A percentile compares a stretch with the other conserved stretches of the same genome.
phyloP scores from a whole-genome alignment of 2,329 filamentous ascomycete genomes.

The Hawksworthiomyces lignivorus region DNA sequence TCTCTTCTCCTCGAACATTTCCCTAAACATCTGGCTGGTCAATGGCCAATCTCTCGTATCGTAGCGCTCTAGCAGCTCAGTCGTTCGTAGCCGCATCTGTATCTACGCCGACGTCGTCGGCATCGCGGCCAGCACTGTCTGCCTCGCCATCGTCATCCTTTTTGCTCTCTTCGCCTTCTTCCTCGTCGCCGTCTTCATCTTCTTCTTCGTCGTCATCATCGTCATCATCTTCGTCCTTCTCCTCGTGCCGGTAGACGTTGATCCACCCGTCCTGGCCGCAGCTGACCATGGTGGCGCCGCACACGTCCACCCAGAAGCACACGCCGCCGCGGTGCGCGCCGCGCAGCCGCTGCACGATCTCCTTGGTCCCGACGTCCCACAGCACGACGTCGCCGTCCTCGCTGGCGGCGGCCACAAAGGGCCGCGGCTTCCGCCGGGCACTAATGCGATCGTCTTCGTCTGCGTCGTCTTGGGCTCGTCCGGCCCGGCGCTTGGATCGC shows the following conservation, averaged over 20 bases:
- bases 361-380: conserved; percentile 87
- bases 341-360: conserved; percentile 61
- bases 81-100: too few species aligned
- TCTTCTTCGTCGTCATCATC: neutral
- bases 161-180: too few species aligned
- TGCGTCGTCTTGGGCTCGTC: conserved; percentile 4
- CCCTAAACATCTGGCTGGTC: too few species aligned
- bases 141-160: too few species aligned
- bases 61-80: too few species aligned
- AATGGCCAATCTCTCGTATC: too few species aligned
- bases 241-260: conserved; percentile 36
- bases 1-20: too few species aligned
- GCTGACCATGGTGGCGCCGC: conserved; percentile 49
- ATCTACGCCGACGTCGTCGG: too few species aligned
- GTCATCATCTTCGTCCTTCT: neutral
- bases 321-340: conserved; percentile 47
- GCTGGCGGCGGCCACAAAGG: conserved; percentile 73
- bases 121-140: too few species aligned
- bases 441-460: conserved; percentile 9
- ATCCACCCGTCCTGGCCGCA: conserved; percentile 48
- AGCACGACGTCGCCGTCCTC: conserved; percentile 80
- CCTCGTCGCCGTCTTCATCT: neutral
- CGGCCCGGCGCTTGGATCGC: too few species aligned
- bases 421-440: conserved; percentile 15
- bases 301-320: conserved; percentile 59